These are phyloP conservation scores for Mycena kentingensis DNA, from an alignment of 768 basidiomycete genomes.

Conservation along the genomic window DNA sequence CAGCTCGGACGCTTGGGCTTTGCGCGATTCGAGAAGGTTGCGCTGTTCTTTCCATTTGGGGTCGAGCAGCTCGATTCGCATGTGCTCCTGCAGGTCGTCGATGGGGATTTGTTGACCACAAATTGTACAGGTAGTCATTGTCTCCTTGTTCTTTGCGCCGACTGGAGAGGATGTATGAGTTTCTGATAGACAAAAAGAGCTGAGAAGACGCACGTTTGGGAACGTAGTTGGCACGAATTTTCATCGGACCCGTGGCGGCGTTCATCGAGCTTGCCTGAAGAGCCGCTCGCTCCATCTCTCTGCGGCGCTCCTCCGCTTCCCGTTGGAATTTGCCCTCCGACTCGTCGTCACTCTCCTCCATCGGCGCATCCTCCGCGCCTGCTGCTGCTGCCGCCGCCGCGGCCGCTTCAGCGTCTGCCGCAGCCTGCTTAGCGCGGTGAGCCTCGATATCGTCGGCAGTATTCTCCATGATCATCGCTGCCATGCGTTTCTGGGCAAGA, in stretches of 20 bases:
- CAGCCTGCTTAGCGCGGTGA: slow-evolving; percentile 77
- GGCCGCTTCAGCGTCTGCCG: slow-evolving; percentile 82
- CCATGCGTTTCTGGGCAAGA: slow-evolving; percentile 95
- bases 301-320: slow-evolving; percentile 71
- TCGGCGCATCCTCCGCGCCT: not conserved
- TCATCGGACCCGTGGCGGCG: slow-evolving; percentile 80
- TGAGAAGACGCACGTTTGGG: slow-evolving; percentile 70
- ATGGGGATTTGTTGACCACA: slow-evolving; percentile 97
- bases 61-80: slow-evolving; percentile 97
- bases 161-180: slow-evolving; percentile 43
- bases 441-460: slow-evolving; percentile 86
- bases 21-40: slow-evolving; percentile 83
- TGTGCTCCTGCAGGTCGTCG: slow-evolving; percentile 95
- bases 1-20: slow-evolving; percentile 84
- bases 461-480: slow-evolving; percentile 97
- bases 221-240: slow-evolving; percentile 95
- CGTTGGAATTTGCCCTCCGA: slow-evolving; percentile 59
- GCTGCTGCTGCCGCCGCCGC: slow-evolving; percentile 74
- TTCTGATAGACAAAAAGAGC: slow-evolving; percentile 1
- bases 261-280: slow-evolving; percentile 78
- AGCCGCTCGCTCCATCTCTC: slow-evolving; percentile 74
- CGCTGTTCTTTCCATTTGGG: slow-evolving; percentile 98
- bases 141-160: slow-evolving; percentile 61
- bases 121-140: slow-evolving; percentile 86
- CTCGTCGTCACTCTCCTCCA: slow-evolving; percentile 84